Base-by-base conservation (phyloP, 2,329 filamentous ascomycete genomes). In the Phialophora macrospora region DNA sequence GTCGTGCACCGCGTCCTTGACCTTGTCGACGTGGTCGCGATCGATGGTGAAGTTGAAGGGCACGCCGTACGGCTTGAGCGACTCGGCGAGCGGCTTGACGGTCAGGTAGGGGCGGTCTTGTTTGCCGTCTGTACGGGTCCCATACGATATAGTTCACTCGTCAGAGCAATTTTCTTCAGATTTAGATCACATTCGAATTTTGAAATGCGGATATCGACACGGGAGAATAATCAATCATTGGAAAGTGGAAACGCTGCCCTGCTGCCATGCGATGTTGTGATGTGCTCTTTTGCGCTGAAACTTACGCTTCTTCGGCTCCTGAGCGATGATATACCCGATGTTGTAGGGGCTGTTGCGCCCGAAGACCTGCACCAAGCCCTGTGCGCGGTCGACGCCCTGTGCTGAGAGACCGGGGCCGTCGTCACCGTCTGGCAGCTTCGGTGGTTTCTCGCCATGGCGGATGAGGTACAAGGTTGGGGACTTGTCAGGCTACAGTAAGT, bases 361-460 rank as follows among this genome's bases (percentile, higher is more conserved):
- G 71, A 89, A 89, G 0, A 88, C 83, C 8, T 70, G 77, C 11
- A 83, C 77, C n/a, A 89, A 76, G 68, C 86, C 88, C 71, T 88
- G 83, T 0, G 86, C 84, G 17, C 87, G 83, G 74, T 85, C 65
- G 61, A 80, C 68, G n/a, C 87, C 87, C 65, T 81, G 71, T 0
- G 79, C 70, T 62, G 75, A 85, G 54, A 88, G 77, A 38, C 64
- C 64, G 8, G 49, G 49, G 5, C n/a, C 34, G 30, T 66, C 64
- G 11, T 62, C 55, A 1, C 85, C 85, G 63, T 81, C 76, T 38
- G 78, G 77, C 17, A 80, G 79, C 44, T 79, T 74, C 1, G 72
- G 63, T 2, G 86, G 86, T 75, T 89, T 89, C 74, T 89, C 87
- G 65, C 86, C 87, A 69, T 89, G 87, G 20, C 86, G 83, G 73